Evolutionary conservation across 306 rosid genomes (phyloP), one percentile per base, ranked within the genome.

Genomic region (Castanospermum australe): DNA sequence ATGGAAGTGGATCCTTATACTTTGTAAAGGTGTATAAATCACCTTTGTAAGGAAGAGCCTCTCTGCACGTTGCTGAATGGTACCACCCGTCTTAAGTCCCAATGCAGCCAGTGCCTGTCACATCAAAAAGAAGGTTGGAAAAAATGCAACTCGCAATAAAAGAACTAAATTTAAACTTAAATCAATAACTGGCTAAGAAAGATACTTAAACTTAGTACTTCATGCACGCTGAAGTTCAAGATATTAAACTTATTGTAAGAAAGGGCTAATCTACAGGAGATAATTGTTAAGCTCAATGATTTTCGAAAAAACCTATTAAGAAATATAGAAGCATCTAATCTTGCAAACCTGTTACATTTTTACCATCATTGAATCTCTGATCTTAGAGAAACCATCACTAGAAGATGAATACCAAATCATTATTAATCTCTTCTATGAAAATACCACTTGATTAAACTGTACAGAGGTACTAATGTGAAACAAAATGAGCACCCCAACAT

Each of bases 11-110:
- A 41, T 20, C 44, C 55, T 2, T 57, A 67, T 62, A 41, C 54
- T 57, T 42, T 0, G 6, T 39, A 24, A 56, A 57, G n/a, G 63
- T 47, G 18, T 60, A 72, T 20, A 81, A 75, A 52, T 79, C 42
- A 95, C 99, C 97, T 95, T 95, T 30, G 96, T 92, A 44, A 95
- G 96, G 86, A 92, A 91, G 76, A 95, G 96, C 85, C 98, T 91
- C 88, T 95, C 99, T 45, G 99, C 99, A 28, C 98, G 97, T 83
- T 95, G 99, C 88, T 91, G 96, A 75, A 91, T 73, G 21, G 98
- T 95, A 54, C 99, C 99, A 32, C 99, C 99, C 1, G 86, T 84
- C 87, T 95, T 95, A 59, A 95, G 92, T 71, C 97, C 98, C 71
- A 92, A 67, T 6, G 86, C 92, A 60, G 89, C 86, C 76, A 95